Evolutionary conservation across 441 rosid species (phyloP).

Genomic region (Viola pubescens): DNA sequence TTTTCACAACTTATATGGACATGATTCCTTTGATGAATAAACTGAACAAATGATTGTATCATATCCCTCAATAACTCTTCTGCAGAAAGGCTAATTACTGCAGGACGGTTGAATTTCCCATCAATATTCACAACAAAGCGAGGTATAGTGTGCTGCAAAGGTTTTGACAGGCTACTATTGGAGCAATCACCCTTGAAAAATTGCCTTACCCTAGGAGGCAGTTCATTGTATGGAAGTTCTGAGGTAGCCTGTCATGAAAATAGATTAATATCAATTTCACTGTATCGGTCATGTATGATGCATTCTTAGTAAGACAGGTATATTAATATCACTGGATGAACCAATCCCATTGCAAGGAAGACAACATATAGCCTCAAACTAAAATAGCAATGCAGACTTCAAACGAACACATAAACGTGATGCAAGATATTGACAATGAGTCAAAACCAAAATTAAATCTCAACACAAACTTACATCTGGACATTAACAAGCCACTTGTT

Average conservation of each 20-base stretch:
- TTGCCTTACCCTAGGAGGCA: conserved; percentile 56
- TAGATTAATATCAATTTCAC: background rate
- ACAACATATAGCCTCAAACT: background rate
- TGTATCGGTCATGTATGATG: background rate
- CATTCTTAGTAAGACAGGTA: background rate
- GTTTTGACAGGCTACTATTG: conserved; percentile 31
- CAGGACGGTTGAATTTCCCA: conserved; percentile 43
- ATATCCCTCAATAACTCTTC: conserved; percentile 57
- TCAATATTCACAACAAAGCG: conserved; percentile 54
- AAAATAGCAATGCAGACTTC: too few relatives aligned
- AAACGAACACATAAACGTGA: too few relatives aligned
- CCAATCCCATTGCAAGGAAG: background rate
- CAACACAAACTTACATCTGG: too few relatives aligned
- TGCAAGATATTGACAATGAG: too few relatives aligned
- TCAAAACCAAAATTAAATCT: too few relatives aligned
- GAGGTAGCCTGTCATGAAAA: conserved; percentile 69
- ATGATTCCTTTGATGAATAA: conserved; percentile 59
- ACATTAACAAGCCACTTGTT: too few relatives aligned
- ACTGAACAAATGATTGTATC: conserved; percentile 55
- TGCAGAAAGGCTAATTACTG: conserved; percentile 53
- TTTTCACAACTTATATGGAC: conserved; percentile 22
- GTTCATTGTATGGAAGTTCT: conserved; percentile 45
- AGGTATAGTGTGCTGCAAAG: conserved; percentile 45
- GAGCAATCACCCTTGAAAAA: conserved; percentile 56
- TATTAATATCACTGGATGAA: background rate